Evolutionary conservation across 2,329 filamentous ascomycete genomes (phyloP).

Genomic region (Sphaerostilbella broomeana): DNA sequence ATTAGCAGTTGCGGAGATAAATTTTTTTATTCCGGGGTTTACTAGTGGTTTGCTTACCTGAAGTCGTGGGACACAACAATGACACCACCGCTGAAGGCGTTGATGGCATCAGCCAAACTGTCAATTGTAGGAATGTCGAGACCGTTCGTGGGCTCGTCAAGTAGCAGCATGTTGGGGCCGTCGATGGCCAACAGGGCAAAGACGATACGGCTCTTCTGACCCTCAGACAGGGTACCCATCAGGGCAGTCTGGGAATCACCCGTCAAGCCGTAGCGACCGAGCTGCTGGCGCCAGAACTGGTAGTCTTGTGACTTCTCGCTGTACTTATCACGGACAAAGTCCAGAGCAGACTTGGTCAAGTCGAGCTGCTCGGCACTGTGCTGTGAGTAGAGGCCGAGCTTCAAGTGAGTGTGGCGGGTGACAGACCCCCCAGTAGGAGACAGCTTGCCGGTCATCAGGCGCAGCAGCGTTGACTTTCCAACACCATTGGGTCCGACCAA

Average conservation of each 20-base stretch:
- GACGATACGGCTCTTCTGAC: constrained; percentile 96
- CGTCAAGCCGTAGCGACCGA: constrained; percentile 86
- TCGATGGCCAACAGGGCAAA: constrained; percentile 96
- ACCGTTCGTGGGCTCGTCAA: constrained; percentile 99
- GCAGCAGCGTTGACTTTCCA: constrained; percentile 92
- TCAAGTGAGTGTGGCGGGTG: constrained; percentile 92
- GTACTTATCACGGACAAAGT: constrained; percentile 98
- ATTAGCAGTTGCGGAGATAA: too few species aligned
- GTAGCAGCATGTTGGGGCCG: constrained; percentile 90
- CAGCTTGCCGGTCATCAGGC: constrained; percentile 93
- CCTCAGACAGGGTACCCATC: constrained; percentile 96
- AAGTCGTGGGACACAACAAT: constrained; percentile 99
- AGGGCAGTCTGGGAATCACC: constrained; percentile 93
- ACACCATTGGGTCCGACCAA: constrained; percentile 98
- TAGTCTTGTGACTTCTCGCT: constrained; percentile 84
- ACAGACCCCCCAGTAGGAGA: constrained; percentile 77
- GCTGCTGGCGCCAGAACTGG: constrained; percentile 98
- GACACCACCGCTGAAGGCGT: constrained; percentile 91
- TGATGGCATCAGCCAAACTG: constrained; percentile 94
- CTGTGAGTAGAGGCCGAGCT: constrained; percentile 96
- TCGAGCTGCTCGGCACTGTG: constrained; percentile 98
- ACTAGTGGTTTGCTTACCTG: too few species aligned
- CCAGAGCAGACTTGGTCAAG: constrained; percentile 92
- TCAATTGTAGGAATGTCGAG: constrained; percentile 98
- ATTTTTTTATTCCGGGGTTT: too few species aligned